Evolutionary conservation across 2,329 filamentous ascomycete genomes (phyloP), one percentile per base, ranked within the genome.

Genomic region (Periconia digitata): DNA sequence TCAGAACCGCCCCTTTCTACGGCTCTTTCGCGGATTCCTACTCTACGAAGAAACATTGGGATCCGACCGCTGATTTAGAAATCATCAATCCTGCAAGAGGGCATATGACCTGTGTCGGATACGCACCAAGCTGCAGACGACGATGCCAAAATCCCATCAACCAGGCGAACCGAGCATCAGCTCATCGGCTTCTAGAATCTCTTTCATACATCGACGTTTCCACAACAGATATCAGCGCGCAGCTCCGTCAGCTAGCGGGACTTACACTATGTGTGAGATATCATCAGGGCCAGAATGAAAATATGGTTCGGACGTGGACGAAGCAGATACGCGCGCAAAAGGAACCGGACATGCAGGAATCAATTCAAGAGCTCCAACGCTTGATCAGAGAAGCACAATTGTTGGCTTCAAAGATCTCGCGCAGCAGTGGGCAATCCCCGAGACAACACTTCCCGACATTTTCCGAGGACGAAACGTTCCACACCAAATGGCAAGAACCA

Each of bases 81-180:
- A 50, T 50, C 36, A 50, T 43, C 23, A 50, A 50, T 38, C 42
- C 42, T n/a, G 22, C 3, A n/a, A 29, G 39, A 44, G 42, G 37
- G 8, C 17, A 16, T 24, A 17, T 46, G 8, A 46, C 47, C 29
- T 50, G 47, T 22, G 47, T 50, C 27, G 47, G 47, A 15, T 45
- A 46, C 24, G 47, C 47, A 42, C 42, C 42, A 7, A 45, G 17
- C 42, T 38, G 43, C 18, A 10, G 32, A 17, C 42, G 47, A n/a
- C 36, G 47, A 40, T 50, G 47, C 38, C 41, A 21, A 23, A 49
- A 45, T 38, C 42, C 36, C 3, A 49, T 49, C 22, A 49, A 49
- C 16, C 22, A 35, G 3, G 42, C n/a, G 22, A 50, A 50, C 20
- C 35, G 43, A 36, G 47, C 16, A 23, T 41, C 36, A n/a, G 47